phyloP scores from a whole-genome alignment of 73 alveolate genomes.

The Paramecium tetraurelia region DNA sequence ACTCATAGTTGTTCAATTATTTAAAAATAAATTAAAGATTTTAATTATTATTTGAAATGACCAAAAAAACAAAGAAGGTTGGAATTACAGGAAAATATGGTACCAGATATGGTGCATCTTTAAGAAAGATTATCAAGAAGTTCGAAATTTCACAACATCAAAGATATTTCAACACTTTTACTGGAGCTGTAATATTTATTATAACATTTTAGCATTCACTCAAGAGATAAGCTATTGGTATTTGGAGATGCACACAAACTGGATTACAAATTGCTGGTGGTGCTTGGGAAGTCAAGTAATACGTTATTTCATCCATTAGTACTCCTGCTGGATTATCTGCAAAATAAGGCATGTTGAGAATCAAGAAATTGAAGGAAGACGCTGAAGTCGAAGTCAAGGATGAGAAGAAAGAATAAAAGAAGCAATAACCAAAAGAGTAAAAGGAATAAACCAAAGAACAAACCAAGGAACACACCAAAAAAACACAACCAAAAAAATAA shows the following conservation, averaged over 20 bases:
- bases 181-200: conserved; percentile 80
- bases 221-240: conserved; percentile 85
- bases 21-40: conserved; percentile 42
- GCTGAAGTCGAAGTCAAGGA: conserved; percentile 68
- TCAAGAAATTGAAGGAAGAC: conserved; percentile 80
- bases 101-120: conserved; percentile 93
- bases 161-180: conserved; percentile 87
- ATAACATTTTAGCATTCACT: conserved; percentile 68
- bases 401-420: conserved; percentile 33
- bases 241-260: conserved; percentile 88
- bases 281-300: conserved; percentile 77
- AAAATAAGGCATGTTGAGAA: conserved; percentile 74
- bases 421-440: background rate
- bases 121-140: conserved; percentile 93
- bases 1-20: conserved; percentile 27
- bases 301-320: background rate
- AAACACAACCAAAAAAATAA: background rate
- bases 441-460: conserved; percentile 12
- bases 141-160: conserved; percentile 91
- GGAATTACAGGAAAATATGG: conserved; percentile 97
- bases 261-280: conserved; percentile 86
- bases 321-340: conserved; percentile 84
- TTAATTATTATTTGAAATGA: conserved; percentile 26
- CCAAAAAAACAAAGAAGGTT: conserved; percentile 96
- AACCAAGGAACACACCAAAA: background rate